Percentiles rank a stretch among this genome's conserved stretches.
These are phyloP conservation scores for Penicillium sp. DNA, from an alignment of 2,329 filamentous ascomycete genomes.

Conservation along the genomic window DNA sequence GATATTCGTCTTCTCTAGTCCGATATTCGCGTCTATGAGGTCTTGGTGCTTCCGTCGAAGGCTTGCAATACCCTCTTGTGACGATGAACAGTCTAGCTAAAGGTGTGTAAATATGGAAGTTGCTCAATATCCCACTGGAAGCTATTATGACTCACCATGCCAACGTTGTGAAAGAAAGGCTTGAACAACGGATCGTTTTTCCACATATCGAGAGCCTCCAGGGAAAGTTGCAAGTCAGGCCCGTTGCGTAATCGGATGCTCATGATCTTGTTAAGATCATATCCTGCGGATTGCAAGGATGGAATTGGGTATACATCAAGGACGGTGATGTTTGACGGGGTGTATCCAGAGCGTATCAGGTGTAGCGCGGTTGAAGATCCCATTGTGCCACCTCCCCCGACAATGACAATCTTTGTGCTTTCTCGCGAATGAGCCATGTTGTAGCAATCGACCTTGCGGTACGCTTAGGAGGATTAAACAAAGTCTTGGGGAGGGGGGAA, in stretches of 20 bases:
- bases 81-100: background rate
- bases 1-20: background rate
- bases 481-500: no score
- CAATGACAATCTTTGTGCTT: background rate
- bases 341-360: background rate
- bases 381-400: background rate
- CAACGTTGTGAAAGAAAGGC: background rate
- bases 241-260: background rate
- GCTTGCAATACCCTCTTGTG: background rate
- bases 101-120: background rate
- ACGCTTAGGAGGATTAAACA: no score
- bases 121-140: background rate
- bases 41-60: background rate
- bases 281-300: background rate
- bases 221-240: background rate
- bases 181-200: background rate
- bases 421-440: background rate
- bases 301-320: background rate
- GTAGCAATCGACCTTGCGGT: background rate
- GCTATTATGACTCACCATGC: background rate
- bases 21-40: background rate
- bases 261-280: background rate
- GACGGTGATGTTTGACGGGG: background rate
- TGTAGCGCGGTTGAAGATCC: background rate
- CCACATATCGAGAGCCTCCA: background rate